A percentile compares a stretch with the other conserved stretches of the same genome.
phyloP scores from a whole-genome alignment of 306 rosid genomes.

The Ormosia emarginata region DNA sequence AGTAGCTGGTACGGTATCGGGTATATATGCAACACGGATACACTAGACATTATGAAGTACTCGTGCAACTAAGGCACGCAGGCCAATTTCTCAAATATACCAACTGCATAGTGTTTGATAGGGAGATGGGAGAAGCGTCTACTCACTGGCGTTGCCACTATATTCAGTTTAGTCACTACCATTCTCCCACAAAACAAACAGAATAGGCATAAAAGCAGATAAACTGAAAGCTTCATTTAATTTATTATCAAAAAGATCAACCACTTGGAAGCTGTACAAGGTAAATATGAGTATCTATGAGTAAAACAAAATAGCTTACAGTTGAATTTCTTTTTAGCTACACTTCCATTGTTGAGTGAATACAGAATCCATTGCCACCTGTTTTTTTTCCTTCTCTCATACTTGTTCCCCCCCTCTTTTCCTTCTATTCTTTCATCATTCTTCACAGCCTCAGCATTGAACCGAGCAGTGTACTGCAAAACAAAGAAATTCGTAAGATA shows the following conservation, averaged over 20 bases:
- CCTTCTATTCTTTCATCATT: too few relatives aligned
- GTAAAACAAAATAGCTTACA: conserved; percentile 20
- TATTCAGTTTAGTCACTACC: background rate
- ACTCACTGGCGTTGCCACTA: background rate
- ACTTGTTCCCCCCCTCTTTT: too few relatives aligned
- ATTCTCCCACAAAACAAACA: background rate
- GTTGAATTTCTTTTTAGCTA: conserved; percentile 45
- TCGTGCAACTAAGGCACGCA: background rate
- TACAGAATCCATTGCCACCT: too few relatives aligned
- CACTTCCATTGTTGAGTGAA: conserved; percentile 38
- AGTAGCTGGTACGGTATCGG: too few relatives aligned
- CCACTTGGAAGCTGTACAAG: background rate
- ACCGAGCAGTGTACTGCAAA: conserved; percentile 47
- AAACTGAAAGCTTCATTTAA: background rate
- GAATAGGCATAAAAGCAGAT: background rate
- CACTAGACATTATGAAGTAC: too few relatives aligned
- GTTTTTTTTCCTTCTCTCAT: too few relatives aligned
- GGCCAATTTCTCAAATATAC: background rate
- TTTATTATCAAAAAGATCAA: background rate
- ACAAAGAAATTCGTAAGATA: background rate
- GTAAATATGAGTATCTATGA: too few relatives aligned
- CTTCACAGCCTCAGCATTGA: conserved; percentile 47
- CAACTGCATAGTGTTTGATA: background rate
- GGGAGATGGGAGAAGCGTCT: background rate
- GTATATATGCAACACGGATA: too few relatives aligned